phyloP scores from a whole-genome alignment of 1,139 yeast species.

The Debaryomyces sp. region DNA sequence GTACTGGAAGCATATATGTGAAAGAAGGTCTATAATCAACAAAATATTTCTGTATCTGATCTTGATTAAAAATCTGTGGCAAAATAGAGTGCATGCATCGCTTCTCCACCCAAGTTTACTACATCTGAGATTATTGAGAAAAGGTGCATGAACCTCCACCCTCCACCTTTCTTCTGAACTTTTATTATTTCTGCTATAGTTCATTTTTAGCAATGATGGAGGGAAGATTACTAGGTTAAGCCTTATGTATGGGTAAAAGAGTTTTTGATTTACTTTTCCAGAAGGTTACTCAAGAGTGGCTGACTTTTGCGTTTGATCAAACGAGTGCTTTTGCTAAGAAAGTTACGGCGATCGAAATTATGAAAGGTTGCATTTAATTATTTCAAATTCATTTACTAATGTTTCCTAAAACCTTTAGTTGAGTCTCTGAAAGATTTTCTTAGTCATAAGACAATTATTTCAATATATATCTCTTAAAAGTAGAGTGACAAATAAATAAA shows the following conservation, averaged over 20 bases:
- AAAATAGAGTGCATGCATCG: background rate
- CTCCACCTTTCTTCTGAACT: background rate
- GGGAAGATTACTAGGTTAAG: slow-evolving; percentile 24
- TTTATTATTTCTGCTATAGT: background rate
- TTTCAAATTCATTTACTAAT: background rate
- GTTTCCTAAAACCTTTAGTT: background rate
- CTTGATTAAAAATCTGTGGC: background rate
- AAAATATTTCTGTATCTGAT: background rate
- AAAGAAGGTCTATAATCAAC: background rate
- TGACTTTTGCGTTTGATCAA: slow-evolving; percentile 41
- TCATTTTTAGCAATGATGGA: background rate
- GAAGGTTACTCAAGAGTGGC: slow-evolving; percentile 46
- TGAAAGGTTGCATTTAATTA: slow-evolving; percentile 18
- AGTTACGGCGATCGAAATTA: slow-evolving; percentile 34
- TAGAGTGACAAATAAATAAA: background rate
- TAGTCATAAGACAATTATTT: too few relatives aligned
- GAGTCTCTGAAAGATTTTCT: background rate
- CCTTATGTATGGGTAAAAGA: slow-evolving; percentile 51
- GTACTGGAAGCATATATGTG: background rate
- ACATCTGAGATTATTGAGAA: background rate
- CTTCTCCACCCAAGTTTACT: background rate
- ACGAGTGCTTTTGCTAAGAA: slow-evolving; percentile 43
- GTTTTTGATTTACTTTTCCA: slow-evolving; percentile 49
- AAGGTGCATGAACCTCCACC: background rate
- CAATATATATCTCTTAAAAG: background rate